Percentiles rank a stretch among this genome's conserved stretches.
phyloP scores from a whole-genome alignment of 2,329 filamentous ascomycete genomes.

The Ophiostoma ips region DNA sequence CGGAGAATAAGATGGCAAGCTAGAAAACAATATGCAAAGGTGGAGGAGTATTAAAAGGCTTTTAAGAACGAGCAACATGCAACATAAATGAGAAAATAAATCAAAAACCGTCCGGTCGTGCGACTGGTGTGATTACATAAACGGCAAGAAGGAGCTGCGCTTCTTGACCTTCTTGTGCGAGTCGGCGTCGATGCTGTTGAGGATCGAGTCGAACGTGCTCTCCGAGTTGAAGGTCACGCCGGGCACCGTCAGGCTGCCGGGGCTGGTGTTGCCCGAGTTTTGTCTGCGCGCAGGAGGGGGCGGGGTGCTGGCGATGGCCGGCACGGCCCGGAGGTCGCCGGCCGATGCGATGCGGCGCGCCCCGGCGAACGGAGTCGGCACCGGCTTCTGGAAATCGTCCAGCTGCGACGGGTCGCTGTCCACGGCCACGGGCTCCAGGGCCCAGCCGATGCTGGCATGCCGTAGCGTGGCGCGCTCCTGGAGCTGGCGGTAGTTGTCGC shows the following conservation, averaged over 20 bases:
- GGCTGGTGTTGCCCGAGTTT: not conserved
- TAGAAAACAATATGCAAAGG: not conserved
- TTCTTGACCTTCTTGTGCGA: constrained; percentile 19
- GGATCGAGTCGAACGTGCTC: constrained; percentile 23
- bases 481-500: constrained; percentile 9
- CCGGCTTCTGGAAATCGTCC: constrained; percentile 8
- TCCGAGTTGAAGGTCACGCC: not conserved
- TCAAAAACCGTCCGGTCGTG: no score
- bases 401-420: constrained; percentile 9
- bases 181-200: constrained; percentile 21
- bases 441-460: constrained; percentile 21
- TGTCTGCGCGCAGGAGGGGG: not conserved
- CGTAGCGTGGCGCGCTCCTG: constrained; percentile 17
- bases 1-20: not conserved
- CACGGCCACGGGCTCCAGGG: constrained; percentile 21
- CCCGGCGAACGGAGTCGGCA: not conserved
- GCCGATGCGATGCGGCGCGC: constrained; percentile 15
- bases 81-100: not conserved
- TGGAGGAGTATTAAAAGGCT: not conserved
- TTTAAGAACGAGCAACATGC: no score
- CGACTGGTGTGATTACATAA: constrained; percentile 3
- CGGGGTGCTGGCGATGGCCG: constrained; percentile 1
- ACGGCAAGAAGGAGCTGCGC: constrained; percentile 16
- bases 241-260: not conserved
- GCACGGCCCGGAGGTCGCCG: constrained; percentile 14